Base-by-base conservation (phyloP, 257 asterid genomes). In the Schizonepeta tenuifolia region DNA sequence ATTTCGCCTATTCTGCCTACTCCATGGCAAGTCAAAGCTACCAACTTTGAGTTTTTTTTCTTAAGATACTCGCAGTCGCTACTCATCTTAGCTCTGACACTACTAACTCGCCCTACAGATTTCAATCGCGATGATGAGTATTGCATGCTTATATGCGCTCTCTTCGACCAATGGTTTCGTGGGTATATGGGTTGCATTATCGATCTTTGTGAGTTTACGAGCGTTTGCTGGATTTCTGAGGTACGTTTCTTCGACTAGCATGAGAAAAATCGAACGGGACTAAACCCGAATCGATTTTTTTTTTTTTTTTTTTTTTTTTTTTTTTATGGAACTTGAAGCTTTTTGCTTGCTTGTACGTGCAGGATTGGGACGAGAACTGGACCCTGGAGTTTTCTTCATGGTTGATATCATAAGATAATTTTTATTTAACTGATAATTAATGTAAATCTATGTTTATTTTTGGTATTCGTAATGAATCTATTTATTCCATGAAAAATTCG, bases 351-450 rank as follows among this genome's bases (percentile, higher is more conserved):
- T 26, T 59, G 5, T 61, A 64, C 54, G 20, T 61, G 73, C 89
- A 82, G 87, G 86, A 76, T 86, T 21, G 84, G 87, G 58, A 78
- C 90, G 24, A 74, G 72, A 67, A 79, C 84, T 20, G 87, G 91
- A 10, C 86, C 87, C 22, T 84, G 85, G 89, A 70, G 76, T 49
- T 76, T 80, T 75, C 88, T 81, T 36, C 75, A 61, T 53, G 66
- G 26, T 57, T 69, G 70, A 81, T 38, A 38, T 13, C 9, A 8
- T 40, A 4, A 31, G 0, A 31, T 31, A 0, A 4, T 4, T 31
- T 5, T 31, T 31, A 4, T 31, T 31, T 5, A 31, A 4, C 36
- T 31, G 7, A 31, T 3, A 31, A 31, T 5, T 31, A 31, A 31
- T 0, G 36, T 5, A 0, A 31, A 4, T 31, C 35, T 31, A 31